phyloP scores from a whole-genome alignment of 1,139 yeast species.

The Maudiozyma humilis region DNA sequence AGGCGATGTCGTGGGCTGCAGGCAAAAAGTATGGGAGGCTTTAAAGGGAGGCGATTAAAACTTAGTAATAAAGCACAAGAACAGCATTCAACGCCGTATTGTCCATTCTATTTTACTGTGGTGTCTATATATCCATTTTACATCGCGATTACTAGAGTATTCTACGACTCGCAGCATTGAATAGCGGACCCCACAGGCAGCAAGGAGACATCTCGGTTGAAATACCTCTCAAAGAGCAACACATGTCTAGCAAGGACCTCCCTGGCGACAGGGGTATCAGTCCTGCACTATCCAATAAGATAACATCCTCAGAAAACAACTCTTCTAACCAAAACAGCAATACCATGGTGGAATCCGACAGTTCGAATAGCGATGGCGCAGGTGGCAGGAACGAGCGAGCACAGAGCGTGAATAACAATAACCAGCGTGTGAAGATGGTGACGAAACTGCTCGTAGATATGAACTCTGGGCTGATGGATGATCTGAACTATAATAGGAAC shows the following conservation, averaged over 20 bases:
- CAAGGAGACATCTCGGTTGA: background rate
- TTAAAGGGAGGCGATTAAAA: background rate
- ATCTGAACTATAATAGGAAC: slow-evolving; percentile 18
- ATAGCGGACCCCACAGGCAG: no score
- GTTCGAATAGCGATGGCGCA: background rate
- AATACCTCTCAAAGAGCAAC: background rate
- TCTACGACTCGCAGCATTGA: no score
- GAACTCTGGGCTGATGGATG: slow-evolving; percentile 28
- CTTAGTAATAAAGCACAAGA: no score
- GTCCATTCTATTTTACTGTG: no score
- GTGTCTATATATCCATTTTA: no score
- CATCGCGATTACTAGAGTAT: no score
- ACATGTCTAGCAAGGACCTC: background rate
- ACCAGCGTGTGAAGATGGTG: slow-evolving; percentile 16
- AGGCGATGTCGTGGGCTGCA: background rate
- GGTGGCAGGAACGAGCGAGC: background rate
- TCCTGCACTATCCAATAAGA: background rate
- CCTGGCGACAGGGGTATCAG: background rate
- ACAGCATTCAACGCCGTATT: no score
- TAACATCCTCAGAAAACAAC: background rate
- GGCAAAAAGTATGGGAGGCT: background rate
- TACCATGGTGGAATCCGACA: background rate
- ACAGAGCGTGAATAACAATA: background rate
- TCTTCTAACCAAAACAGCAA: slow-evolving; percentile 4
- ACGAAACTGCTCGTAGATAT: slow-evolving; percentile 25